Conservation (phyloP, 495 filamentous ascomycete genomes). For the Lindgomyces ingoldianus region DNA sequence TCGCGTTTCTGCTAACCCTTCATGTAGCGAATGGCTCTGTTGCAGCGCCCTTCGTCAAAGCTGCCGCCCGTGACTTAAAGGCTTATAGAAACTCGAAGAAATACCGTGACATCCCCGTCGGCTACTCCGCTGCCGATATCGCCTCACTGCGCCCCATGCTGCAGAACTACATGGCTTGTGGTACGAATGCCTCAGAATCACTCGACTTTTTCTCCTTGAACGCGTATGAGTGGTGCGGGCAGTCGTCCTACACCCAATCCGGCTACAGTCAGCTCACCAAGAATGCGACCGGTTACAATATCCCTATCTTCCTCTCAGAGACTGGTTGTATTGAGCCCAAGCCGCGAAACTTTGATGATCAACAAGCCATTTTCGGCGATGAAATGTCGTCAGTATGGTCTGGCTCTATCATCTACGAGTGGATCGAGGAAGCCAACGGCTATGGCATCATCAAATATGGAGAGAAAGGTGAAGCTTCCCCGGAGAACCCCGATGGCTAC, state of each 20-base stretch:
- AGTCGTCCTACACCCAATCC: constrained; percentile 61
- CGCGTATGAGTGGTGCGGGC: constrained; percentile 85
- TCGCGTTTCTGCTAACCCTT: background rate
- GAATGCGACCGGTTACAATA: constrained; percentile 60
- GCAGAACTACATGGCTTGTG: constrained; percentile 85
- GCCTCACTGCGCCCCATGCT: constrained; percentile 77
- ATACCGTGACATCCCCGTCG: constrained; percentile 82
- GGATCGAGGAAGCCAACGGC: constrained; percentile 82
- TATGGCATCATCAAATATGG: constrained; percentile 86
- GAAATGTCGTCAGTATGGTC: constrained; percentile 77
- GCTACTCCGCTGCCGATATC: constrained; percentile 91
- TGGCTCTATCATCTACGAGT: constrained; percentile 84
- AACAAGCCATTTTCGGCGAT: constrained; percentile 70
- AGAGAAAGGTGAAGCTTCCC: constrained; percentile 51
- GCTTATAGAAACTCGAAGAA: constrained; percentile 72
- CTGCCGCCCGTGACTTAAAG: constrained; percentile 79
- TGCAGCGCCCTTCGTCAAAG: constrained; percentile 80
- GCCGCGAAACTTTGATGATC: constrained; percentile 76
- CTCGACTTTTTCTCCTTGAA: constrained; percentile 86
- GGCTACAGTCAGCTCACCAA: constrained; percentile 69
- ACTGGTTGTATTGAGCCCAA: constrained; percentile 56
- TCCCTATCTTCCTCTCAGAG: constrained; percentile 61
- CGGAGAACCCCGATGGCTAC: constrained; percentile 63
- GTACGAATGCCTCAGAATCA: constrained; percentile 63
- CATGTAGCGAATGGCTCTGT: constrained; percentile 55